phyloP scores from a whole-genome alignment of 1,139 yeast species.

The Suhomyces coccinellae region DNA sequence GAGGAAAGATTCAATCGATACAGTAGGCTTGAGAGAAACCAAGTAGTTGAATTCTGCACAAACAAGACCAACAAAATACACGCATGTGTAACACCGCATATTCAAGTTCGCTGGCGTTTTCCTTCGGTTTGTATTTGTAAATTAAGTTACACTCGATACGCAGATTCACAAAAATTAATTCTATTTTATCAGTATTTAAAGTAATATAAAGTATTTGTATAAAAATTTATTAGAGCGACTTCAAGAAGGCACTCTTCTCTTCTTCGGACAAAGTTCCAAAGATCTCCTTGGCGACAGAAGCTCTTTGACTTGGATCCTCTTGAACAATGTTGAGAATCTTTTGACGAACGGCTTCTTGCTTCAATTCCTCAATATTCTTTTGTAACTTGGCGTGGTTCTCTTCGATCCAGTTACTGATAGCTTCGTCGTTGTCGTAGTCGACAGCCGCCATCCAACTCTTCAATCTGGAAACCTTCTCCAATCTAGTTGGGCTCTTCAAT shows the following conservation, averaged over 20 bases:
- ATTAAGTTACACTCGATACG: not conserved
- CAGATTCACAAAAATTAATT: not conserved
- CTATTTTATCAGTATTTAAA: not conserved
- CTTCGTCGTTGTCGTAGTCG: constrained; percentile 71
- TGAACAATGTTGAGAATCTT: constrained; percentile 60
- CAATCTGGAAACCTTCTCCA: constrained; percentile 83
- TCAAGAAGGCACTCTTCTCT: constrained; percentile 56
- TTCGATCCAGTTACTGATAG: constrained; percentile 85
- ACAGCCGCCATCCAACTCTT: constrained; percentile 85
- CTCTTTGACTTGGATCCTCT: constrained; percentile 54
- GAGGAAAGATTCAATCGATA: constrained; percentile 40
- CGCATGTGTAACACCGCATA: too few species aligned
- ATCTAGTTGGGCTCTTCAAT: constrained; percentile 59
- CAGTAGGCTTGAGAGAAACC: constrained; percentile 16
- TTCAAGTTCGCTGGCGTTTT: too few species aligned
- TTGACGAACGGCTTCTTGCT: constrained; percentile 62
- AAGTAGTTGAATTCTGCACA: constrained; percentile 11
- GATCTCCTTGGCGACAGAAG: constrained; percentile 61
- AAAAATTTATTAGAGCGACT: constrained; percentile 24
- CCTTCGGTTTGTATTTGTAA: not conserved
- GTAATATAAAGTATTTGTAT: constrained; percentile 3
- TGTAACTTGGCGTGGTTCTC: constrained; percentile 67
- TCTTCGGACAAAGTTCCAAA: constrained; percentile 57
- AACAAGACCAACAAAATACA: not conserved
- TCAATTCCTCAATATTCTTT: constrained; percentile 61